Evolutionary conservation across 805 yeast genomes (phyloP).

Genomic region (Pichia californica): DNA sequence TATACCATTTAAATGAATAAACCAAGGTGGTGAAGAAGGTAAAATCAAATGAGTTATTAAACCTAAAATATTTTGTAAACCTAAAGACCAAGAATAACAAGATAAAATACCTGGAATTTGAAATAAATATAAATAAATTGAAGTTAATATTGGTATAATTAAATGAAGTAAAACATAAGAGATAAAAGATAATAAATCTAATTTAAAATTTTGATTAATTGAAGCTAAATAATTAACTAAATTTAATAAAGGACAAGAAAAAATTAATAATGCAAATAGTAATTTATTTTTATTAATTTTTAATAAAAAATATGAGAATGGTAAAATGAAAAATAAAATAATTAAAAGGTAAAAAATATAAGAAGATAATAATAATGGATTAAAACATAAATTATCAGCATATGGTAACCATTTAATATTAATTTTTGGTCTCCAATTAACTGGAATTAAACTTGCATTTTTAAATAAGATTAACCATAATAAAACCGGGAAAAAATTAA

Average conservation of each 20-base stretch:
- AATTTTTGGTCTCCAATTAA: slow-evolving; percentile 45
- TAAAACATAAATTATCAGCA: slow-evolving; percentile 37
- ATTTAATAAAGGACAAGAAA: slow-evolving; percentile 46
- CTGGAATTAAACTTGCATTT: slow-evolving; percentile 54
- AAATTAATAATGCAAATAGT: slow-evolving; percentile 29
- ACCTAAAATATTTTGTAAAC: slow-evolving; percentile 54
- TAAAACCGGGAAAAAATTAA: slow-evolving; percentile 47
- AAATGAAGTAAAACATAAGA: slow-evolving; percentile 59
- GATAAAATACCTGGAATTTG: slow-evolving; percentile 59
- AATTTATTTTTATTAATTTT: not conserved
- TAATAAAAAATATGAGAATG: not conserved
- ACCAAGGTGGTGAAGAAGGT: slow-evolving; percentile 77
- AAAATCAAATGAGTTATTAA: slow-evolving; percentile 53
- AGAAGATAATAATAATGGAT: slow-evolving; percentile 1
- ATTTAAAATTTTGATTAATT: slow-evolving; percentile 30
- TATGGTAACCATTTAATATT: slow-evolving; percentile 41
- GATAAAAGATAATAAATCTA: slow-evolving; percentile 55
- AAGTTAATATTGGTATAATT: slow-evolving; percentile 53
- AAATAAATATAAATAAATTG: slow-evolving; percentile 57
- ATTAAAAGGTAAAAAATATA: not conserved
- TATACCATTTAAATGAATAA: slow-evolving; percentile 52
- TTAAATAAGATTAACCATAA: slow-evolving; percentile 53
- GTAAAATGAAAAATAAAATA: not conserved
- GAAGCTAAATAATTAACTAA: slow-evolving; percentile 34
- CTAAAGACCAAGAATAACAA: slow-evolving; percentile 48